Percentiles rank a stretch among this genome's conserved stretches.
These are phyloP conservation scores for Suhomyces wounanorum DNA, from an alignment of 1,139 yeast genomes.

Conservation along the genomic window DNA sequence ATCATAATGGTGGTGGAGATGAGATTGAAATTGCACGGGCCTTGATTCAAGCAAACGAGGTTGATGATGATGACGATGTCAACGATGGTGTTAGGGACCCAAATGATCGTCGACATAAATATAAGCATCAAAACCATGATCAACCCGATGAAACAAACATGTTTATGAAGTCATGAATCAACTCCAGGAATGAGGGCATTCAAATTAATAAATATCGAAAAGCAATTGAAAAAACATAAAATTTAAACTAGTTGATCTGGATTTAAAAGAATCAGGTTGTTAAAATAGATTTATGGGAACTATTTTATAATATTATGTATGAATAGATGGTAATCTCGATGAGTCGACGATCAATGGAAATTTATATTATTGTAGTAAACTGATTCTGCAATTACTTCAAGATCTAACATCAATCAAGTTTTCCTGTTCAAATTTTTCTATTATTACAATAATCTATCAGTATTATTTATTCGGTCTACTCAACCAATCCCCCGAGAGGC, in stretches of 20 bases:
- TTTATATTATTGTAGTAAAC: too few species aligned
- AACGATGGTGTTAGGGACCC: slow-evolving; percentile 3
- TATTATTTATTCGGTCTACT: slow-evolving; percentile 4
- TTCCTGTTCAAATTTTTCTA: too few species aligned
- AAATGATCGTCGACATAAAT: slow-evolving; percentile 6
- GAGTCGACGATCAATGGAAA: too few species aligned
- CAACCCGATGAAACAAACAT: slow-evolving; percentile 27
- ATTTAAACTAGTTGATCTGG: background rate
- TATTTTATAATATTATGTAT: background rate
- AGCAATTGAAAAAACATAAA: background rate
- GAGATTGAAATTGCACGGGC: slow-evolving; percentile 71
- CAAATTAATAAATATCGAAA: background rate
- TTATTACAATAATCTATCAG: background rate
- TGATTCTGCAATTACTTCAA: too few species aligned
- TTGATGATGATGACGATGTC: slow-evolving; percentile 17
- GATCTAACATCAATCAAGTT: too few species aligned
- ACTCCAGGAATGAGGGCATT: background rate
- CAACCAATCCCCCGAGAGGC: slow-evolving; percentile 18
- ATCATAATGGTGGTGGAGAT: slow-evolving; percentile 47
- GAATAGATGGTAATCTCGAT: background rate
- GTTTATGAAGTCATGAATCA: slow-evolving; percentile 26
- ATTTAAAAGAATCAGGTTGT: background rate
- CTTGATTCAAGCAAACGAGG: slow-evolving; percentile 60
- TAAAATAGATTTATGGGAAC: background rate
- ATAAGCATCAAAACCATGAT: slow-evolving; percentile 8